These are phyloP conservation scores for Capsicum rhomboideum DNA, from an alignment of 257 asterid species.

Conservation along the genomic window DNA sequence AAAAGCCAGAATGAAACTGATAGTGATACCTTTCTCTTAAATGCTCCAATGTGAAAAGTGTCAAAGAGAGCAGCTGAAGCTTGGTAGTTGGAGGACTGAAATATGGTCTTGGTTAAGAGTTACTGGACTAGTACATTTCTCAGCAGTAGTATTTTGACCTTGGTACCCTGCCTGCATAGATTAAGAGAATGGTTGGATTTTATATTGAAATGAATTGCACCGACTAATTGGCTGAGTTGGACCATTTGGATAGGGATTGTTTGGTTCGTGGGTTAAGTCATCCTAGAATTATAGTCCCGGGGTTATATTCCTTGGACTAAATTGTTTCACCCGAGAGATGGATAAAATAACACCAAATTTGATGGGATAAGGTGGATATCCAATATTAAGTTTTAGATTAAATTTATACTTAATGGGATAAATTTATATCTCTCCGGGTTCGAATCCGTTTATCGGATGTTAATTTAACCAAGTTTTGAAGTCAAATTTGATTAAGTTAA, in stretches of 20 bases:
- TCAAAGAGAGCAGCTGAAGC: background rate
- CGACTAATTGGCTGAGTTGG: background rate
- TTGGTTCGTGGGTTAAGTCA: too few relatives aligned
- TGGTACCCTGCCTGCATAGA: background rate
- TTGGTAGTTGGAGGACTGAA: background rate
- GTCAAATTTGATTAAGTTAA: background rate
- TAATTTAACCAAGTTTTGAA: background rate
- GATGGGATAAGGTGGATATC: too few relatives aligned
- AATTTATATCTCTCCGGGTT: background rate
- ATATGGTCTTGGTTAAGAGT: background rate
- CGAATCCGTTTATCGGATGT: background rate
- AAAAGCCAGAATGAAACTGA: too few relatives aligned
- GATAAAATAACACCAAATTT: too few relatives aligned
- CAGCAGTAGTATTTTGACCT: background rate
- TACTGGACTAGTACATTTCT: background rate
- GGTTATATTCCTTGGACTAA: too few relatives aligned
- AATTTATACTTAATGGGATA: too few relatives aligned
- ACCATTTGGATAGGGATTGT: background rate
- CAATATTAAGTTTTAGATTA: too few relatives aligned
- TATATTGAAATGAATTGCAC: too few relatives aligned
- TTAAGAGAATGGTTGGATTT: background rate
- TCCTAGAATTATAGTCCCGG: too few relatives aligned
- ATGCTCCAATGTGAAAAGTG: background rate
- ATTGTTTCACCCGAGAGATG: too few relatives aligned
- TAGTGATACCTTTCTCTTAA: too few relatives aligned